These are phyloP conservation scores for Akanthomyces muscarius DNA, from an alignment of 2,329 filamentous ascomycete genomes.

Conservation along the genomic window DNA sequence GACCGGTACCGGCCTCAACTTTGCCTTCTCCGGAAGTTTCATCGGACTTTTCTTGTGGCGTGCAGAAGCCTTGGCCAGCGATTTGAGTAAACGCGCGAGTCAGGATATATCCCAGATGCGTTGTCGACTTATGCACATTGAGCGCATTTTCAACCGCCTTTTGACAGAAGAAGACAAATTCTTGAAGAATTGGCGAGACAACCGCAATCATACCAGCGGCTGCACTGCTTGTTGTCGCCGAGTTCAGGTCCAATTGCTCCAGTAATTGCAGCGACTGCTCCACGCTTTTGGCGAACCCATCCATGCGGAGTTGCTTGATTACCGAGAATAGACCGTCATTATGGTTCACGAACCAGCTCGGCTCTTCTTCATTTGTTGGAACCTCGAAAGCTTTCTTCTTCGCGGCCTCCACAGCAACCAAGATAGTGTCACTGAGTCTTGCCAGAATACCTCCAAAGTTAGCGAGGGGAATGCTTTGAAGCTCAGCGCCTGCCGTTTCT, in stretches of 20 bases:
- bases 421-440: slow-evolving; percentile 65
- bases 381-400: slow-evolving; percentile 49
- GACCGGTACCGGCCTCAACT: slow-evolving; percentile 84
- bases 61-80: slow-evolving; percentile 84
- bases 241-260: slow-evolving; percentile 29
- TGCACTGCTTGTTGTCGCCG: slow-evolving; percentile 26
- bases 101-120: slow-evolving; percentile 71
- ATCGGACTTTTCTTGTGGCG: slow-evolving; percentile 74
- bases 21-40: slow-evolving; percentile 70
- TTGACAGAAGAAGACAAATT: slow-evolving; percentile 63
- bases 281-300: slow-evolving; percentile 47
- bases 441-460: slow-evolving; percentile 57
- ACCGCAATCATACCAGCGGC: slow-evolving; percentile 31
- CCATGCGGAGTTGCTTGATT: slow-evolving; percentile 56
- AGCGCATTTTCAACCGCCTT: slow-evolving; percentile 56
- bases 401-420: slow-evolving; percentile 75
- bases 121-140: slow-evolving; percentile 64
- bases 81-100: slow-evolving; percentile 75
- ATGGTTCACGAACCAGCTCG: slow-evolving; percentile 36
- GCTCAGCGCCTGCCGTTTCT: slow-evolving; percentile 18
- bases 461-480: slow-evolving; percentile 27
- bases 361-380: slow-evolving; percentile 32
- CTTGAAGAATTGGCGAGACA: slow-evolving; percentile 63
- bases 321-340: slow-evolving; percentile 50
- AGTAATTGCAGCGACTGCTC: slow-evolving; percentile 35